phyloP scores from a whole-genome alignment of 2,329 filamentous ascomycete species.

The Tolypocladium sp. region DNA sequence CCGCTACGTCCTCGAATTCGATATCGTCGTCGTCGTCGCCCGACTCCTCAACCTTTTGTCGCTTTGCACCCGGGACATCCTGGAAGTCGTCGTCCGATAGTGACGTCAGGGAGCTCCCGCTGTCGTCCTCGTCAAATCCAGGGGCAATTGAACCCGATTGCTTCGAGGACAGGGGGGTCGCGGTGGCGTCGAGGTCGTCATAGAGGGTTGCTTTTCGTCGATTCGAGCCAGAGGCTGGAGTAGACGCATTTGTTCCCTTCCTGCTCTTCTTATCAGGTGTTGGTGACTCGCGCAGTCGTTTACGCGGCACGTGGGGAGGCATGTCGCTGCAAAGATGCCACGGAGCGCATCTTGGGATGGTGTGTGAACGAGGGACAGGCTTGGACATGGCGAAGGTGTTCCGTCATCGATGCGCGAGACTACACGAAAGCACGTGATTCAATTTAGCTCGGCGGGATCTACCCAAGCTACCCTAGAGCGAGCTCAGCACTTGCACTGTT shows the following conservation, averaged over 20 bases:
- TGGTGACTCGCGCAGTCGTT: slow-evolving; percentile 47
- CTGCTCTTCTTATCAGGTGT: not conserved
- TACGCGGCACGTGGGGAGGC: slow-evolving; percentile 61
- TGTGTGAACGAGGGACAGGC: not conserved
- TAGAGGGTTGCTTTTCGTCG: slow-evolving; percentile 48
- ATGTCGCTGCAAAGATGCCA: slow-evolving; percentile 28
- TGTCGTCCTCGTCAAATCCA: slow-evolving; percentile 33
- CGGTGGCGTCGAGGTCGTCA: slow-evolving; percentile 47
- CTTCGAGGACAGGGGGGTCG: slow-evolving; percentile 33
- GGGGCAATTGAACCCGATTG: slow-evolving; percentile 32
- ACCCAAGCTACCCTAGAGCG: not conserved
- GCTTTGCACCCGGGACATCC: slow-evolving; percentile 30
- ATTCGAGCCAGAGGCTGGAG: slow-evolving; percentile 3
- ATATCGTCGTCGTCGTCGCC: slow-evolving; percentile 28
- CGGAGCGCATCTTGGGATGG: slow-evolving; percentile 6
- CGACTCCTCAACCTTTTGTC: slow-evolving; percentile 23
- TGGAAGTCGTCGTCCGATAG: slow-evolving; percentile 50
- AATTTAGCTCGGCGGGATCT: not conserved
- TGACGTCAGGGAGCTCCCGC: slow-evolving; percentile 40
- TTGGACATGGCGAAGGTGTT: not conserved
- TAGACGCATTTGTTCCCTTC: slow-evolving; percentile 11
- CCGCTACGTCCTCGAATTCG: slow-evolving; percentile 54
- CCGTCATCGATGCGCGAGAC: slow-evolving; percentile 17
- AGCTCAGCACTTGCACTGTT: not conserved
- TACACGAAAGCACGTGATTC: slow-evolving; percentile 20